These are phyloP conservation scores for Osmanthus fragrans DNA, from an alignment of 257 asterid genomes.

Conservation along the genomic window DNA sequence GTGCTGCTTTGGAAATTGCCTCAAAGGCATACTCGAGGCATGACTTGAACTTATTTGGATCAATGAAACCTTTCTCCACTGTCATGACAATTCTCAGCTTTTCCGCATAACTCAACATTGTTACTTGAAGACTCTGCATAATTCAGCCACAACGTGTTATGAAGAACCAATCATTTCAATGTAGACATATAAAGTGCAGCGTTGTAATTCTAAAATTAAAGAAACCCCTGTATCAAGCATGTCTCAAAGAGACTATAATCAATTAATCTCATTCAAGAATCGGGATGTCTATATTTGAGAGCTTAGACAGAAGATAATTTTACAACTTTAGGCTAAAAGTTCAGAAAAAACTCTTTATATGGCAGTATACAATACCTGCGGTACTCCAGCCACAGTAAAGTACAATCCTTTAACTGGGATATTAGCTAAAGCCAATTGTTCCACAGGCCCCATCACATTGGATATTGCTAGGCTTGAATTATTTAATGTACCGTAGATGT, in stretches of 20 bases:
- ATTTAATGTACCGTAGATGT: slow-evolving; percentile 47
- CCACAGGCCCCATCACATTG: slow-evolving; percentile 59
- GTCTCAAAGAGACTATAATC: neutral
- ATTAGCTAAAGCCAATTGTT: slow-evolving; percentile 42
- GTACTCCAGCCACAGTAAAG: slow-evolving; percentile 50
- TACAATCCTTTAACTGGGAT: slow-evolving; percentile 56
- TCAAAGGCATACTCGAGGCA: slow-evolving; percentile 55
- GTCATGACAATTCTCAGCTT: slow-evolving; percentile 50
- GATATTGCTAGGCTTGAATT: slow-evolving; percentile 59
- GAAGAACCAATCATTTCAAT: neutral
- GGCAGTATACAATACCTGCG: slow-evolving; percentile 39
- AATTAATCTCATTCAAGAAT: neutral
- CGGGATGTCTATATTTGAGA: neutral
- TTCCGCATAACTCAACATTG: slow-evolving; percentile 59
- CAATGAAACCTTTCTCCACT: slow-evolving; percentile 56
- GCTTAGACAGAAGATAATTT: too few relatives aligned
- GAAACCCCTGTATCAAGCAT: neutral
- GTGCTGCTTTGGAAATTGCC: slow-evolving; percentile 42
- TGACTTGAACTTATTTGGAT: slow-evolving; percentile 49
- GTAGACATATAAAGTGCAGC: neutral
- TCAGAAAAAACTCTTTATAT: too few relatives aligned
- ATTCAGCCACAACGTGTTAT: neutral
- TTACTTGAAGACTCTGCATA: slow-evolving; percentile 52
- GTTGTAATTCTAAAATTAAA: neutral
- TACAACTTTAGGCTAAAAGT: too few relatives aligned